Evolutionary conservation across 2,329 filamentous ascomycete species (phyloP).

Genomic region (Chaetomium strumarium): DNA sequence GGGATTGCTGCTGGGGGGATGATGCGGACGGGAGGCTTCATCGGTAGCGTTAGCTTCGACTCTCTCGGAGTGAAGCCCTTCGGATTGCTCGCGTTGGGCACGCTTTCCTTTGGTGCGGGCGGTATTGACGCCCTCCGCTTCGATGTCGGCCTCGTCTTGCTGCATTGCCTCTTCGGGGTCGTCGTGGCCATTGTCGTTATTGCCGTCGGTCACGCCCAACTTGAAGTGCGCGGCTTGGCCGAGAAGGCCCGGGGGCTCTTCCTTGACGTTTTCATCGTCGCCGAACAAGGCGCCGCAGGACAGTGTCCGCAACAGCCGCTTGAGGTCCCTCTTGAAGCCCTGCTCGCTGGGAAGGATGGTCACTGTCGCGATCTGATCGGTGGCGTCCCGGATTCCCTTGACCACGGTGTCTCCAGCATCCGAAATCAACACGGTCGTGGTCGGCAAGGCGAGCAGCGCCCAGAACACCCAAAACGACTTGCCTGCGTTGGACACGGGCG

Average conservation of each 20-base stretch:
- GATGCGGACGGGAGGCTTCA: background rate
- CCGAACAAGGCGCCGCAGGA: constrained; percentile 40
- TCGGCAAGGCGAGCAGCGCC: constrained; percentile 78
- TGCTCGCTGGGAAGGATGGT: constrained; percentile 56
- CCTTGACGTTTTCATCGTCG: constrained; percentile 31
- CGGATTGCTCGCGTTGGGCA: background rate
- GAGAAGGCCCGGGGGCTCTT: constrained; percentile 38
- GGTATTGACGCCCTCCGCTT: constrained; percentile 11
- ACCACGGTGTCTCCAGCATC: constrained; percentile 83
- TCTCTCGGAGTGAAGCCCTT: constrained; percentile 5
- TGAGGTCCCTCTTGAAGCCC: constrained; percentile 41
- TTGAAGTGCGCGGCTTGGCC: constrained; percentile 30
- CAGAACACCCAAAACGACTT: constrained; percentile 91
- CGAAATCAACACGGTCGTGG: constrained; percentile 79
- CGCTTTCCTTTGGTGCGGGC: background rate
- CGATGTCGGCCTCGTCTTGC: constrained; percentile 24
- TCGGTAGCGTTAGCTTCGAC: constrained; percentile 12
- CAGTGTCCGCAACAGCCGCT: constrained; percentile 37
- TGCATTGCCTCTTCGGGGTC: constrained; percentile 28
- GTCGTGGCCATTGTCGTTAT: constrained; percentile 20
- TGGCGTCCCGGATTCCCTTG: constrained; percentile 50
- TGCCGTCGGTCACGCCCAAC: constrained; percentile 20
- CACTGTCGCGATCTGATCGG: constrained; percentile 50
- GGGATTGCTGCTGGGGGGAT: background rate
- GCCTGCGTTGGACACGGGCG: constrained; percentile 70